Base-by-base conservation (phyloP, 2,329 filamentous ascomycete genomes). In the Fusarium stilboides region DNA sequence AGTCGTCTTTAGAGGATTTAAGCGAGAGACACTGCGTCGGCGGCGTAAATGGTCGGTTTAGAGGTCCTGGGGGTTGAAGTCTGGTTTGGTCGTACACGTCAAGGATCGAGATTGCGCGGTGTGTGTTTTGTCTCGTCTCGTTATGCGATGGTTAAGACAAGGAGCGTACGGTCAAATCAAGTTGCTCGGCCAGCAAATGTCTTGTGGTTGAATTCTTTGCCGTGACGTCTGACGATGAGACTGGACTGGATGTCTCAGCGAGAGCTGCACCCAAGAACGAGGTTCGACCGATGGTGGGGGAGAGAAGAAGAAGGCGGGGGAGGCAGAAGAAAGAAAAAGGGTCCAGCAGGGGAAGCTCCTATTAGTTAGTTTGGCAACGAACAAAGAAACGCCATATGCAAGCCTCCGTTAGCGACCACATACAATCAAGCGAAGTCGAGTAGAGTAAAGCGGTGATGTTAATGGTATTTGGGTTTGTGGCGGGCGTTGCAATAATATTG, bases 11-110 rank as follows among this genome's bases (percentile, higher is more conserved):
- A 33, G 49, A 49, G 20, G 36, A 46, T 31, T 46, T 51, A 68
- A 68, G 52, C 65, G 52, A 69, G 61, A 66, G 56, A 62, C 66
- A 57, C 56, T 66, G 61, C 65, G 65, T 69, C 61, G 57, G 61
- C 57, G 56, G 61, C 65, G 57, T 46, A 52, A 34, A 47, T 34
- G 37, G 63, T 58, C 49, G 47, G 39, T 49, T 20, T 24, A 37
- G 56, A 34, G 46, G 33, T 51, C 19, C 31, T 56, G 14, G 26
- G 45, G 19, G 17, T 49, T 43, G 58, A 43, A 46, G 37, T 45
- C 52, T 46, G 56, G 57, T 45, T 33, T 49, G 43, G 51, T 39
- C 26, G 44, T 28, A 53, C 39, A 54, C 24, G 56, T 52, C 51
- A 22, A 68, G 19, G 45, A 58, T 68, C 20, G 56, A 60, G 56